Evolutionary conservation across 176 grass and related monocot genomes (phyloP), one percentile per base, ranked within the genome.

Genomic region (Oryza rufipogon): DNA sequence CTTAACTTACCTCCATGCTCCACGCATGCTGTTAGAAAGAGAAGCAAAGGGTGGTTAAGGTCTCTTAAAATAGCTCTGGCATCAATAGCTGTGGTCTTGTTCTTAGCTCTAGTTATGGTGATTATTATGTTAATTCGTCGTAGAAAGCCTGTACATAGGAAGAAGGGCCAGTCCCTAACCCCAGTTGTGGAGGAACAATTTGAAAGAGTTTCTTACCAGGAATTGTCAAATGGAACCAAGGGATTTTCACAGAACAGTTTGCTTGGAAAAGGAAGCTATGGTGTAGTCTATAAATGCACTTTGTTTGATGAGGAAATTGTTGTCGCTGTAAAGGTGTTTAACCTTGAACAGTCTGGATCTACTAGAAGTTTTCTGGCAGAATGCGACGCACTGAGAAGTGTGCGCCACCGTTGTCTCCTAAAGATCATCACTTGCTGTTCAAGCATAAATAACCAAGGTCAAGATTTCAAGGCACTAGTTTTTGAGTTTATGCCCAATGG

Each of bases 391-490:
- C 33, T 88, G 2, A 45, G 73, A 74, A 85, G 7, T 10, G 36
- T 76, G 2, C 77, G 86, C 0, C 90, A 91, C 30, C 81, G 68
- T 2, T 78, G 69, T 71, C 82, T 91, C 19, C 19, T 85, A 23
- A 85, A 78, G 46, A 85, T 79, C 69, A 23, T 91, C 36, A 88
- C 90, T 2, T 77, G 81, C 13, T 91, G 78, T 61, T 82, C 67
- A 41, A 88, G 82, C 30, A 39, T 80, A 2, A 42, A 91, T 34
- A 19, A 9, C 11, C 71, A 63, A 58, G 89, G 89, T 44, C 23
- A 80, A 45, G 89, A 91, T 19, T 91, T 86, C 77, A 80, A 80
- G 45, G 77, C 87, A 25, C 38, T 89, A 39, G 48, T 85, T 74
- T 86, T 80, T 68, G 60, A 80, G 70, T 80, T 74, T n/a, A 86